phyloP scores from a whole-genome alignment of 169 alveolate species.

The Cryptosporidium parvum region DNA sequence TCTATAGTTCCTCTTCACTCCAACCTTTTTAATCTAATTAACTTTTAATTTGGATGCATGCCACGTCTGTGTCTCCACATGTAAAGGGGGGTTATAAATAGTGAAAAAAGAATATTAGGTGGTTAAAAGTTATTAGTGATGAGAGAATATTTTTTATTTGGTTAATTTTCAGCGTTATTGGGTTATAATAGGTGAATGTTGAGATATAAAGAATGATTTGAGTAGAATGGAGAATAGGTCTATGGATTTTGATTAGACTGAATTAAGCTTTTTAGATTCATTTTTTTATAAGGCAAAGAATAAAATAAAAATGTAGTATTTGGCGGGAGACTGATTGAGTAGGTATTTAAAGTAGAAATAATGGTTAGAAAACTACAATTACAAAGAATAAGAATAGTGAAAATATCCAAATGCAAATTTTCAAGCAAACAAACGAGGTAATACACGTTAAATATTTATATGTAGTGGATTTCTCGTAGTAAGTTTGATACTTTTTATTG shows the following conservation, averaged over 20 bases:
- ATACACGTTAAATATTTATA: too few species aligned
- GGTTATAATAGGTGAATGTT: too few species aligned
- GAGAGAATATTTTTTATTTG: background rate
- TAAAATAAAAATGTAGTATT: too few species aligned
- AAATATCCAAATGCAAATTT: too few species aligned
- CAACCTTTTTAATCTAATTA: constrained; percentile 4
- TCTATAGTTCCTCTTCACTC: background rate
- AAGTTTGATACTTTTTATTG: background rate
- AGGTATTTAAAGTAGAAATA: background rate
- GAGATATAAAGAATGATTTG: background rate
- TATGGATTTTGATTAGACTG: too few species aligned
- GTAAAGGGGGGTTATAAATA: background rate
- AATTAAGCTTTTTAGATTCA: background rate
- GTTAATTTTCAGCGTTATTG: too few species aligned
- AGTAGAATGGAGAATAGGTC: background rate
- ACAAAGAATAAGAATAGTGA: background rate
- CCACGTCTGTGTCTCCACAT: constrained; percentile 50
- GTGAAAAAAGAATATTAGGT: background rate
- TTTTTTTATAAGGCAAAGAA: background rate
- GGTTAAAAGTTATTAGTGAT: background rate
- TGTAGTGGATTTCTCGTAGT: background rate
- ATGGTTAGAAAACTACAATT: too few species aligned
- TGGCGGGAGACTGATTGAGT: background rate
- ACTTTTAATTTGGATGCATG: constrained; percentile 47
- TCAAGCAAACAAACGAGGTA: background rate